Evolutionary conservation across 352 stramenopile species (phyloP).

Genomic region (Globisporangium spinosum): DNA sequence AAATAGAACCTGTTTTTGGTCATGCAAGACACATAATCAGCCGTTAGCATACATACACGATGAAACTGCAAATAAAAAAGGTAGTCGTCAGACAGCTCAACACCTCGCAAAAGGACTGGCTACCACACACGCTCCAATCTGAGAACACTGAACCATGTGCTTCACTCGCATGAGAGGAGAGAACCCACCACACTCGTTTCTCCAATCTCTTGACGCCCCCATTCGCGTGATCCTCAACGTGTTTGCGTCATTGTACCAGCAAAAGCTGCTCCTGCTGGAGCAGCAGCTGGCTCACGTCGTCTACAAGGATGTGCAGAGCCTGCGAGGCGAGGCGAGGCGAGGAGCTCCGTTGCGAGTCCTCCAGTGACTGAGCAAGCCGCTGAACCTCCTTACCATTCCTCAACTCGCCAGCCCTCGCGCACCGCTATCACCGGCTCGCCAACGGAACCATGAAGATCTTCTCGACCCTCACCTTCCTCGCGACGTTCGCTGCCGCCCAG

Average conservation of each 20-base stretch:
- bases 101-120: background rate
- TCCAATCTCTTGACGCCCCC: no score
- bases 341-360: no score
- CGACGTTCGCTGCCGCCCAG: slow-evolving; percentile 17
- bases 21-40: background rate
- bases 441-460: slow-evolving; percentile 26
- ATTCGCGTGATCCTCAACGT: background rate
- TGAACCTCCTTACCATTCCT: background rate
- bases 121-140: background rate
- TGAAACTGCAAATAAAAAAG: no score
- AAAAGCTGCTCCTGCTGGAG: background rate
- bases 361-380: no score
- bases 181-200: no score
- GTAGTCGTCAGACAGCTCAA: no score
- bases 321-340: background rate
- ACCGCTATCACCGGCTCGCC: no score
- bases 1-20: background rate
- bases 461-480: slow-evolving; percentile 16
- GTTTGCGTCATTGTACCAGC: background rate
- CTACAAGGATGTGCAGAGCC: background rate
- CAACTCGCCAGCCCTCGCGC: background rate
- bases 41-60: background rate
- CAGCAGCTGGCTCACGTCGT: background rate
- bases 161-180: background rate
- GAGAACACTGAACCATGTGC: background rate